phyloP scores from a whole-genome alignment of 305 asterid species.

The Coffea humblotiana region DNA sequence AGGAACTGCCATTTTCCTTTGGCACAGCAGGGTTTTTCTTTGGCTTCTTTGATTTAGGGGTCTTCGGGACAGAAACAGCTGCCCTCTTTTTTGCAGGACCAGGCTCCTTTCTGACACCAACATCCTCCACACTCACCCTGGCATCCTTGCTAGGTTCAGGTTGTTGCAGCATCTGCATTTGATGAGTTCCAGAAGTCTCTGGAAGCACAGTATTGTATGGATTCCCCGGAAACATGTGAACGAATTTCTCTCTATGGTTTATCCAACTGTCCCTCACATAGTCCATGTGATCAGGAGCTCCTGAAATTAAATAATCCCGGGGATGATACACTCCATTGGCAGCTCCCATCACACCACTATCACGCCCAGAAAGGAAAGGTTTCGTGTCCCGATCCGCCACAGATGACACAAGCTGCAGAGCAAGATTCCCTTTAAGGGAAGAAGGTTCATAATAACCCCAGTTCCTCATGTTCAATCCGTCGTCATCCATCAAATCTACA shows the following conservation, averaged over 20 bases:
- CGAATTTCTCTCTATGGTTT: slow-evolving; percentile 71
- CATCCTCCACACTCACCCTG: slow-evolving; percentile 48
- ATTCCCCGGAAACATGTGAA: slow-evolving; percentile 70
- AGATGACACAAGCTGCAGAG: slow-evolving; percentile 83
- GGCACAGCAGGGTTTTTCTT: slow-evolving; percentile 50
- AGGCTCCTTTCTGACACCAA: slow-evolving; percentile 45
- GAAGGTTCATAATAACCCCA: slow-evolving; percentile 98
- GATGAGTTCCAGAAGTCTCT: slow-evolving; percentile 66
- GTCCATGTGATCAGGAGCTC: slow-evolving; percentile 72
- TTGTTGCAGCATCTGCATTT: slow-evolving; percentile 68
- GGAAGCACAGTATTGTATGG: slow-evolving; percentile 51
- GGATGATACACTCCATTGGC: slow-evolving; percentile 67
- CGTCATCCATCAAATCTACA: slow-evolving; percentile 75
- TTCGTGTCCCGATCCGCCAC: slow-evolving; percentile 67
- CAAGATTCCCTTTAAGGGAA: slow-evolving; percentile 55
- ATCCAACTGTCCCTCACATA: slow-evolving; percentile 82
- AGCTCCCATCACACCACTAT: slow-evolving; percentile 59
- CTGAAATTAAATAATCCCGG: slow-evolving; percentile 60
- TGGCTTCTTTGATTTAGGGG: slow-evolving; percentile 70
- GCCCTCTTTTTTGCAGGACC: slow-evolving; percentile 59
- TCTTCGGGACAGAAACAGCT: slow-evolving; percentile 46
- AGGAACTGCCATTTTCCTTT: slow-evolving; percentile 59
- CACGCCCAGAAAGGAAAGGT: slow-evolving; percentile 61
- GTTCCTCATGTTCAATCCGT: slow-evolving; percentile 69
- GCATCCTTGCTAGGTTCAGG: slow-evolving; percentile 54